Base-by-base conservation (phyloP, 768 basidiomycete species). In the Phaffia australis region DNA sequence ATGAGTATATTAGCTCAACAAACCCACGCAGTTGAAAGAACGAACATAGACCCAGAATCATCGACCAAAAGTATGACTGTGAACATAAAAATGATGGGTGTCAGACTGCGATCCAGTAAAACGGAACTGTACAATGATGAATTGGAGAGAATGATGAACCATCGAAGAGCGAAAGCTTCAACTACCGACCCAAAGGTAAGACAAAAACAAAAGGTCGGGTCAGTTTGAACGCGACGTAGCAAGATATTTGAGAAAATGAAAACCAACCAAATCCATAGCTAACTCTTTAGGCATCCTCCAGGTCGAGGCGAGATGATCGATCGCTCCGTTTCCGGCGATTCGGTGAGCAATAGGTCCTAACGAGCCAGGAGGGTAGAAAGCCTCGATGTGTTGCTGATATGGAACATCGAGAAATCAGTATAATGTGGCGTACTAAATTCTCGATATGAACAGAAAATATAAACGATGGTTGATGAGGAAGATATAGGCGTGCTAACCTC, bases 361-460 rank as follows among this genome's bases (percentile, higher is more conserved):
- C 1, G 71, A 72, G 0, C 77, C 77, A 0, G 75, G 76, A 27
- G 78, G 77, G 71, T 76, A 79, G 72, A 79, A 79, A 4, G 76
- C 73, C 54, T 71, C 69, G 59, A 79, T 63, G 35, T 77, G 76
- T 76, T 78, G 77, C 72, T 76, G 27, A 11, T 15, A n/a, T 11
- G 42, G 30, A 49, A 48, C n/a, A 29, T 21, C 18, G 27, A 50
- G 42, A 27, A 21, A 8, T 3, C 21, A 35, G 30, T 11, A 42
- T 42, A 11, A 30, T 51, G 23, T 54, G 3, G 1, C 18, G 32
- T n/a, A 1, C 21, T 27, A 1, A 21, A 29, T 11, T 29, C 30
- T 58, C 29, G 21, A 11, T 21, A 7, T 58, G 27, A 6, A 23
- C 16, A 46, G 15, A 3, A 59, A 32, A 18, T 1, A n/a, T 0